Evolutionary conservation across 2,329 filamentous ascomycete species (phyloP).

Genomic region (Penicillium griseofulvum): DNA sequence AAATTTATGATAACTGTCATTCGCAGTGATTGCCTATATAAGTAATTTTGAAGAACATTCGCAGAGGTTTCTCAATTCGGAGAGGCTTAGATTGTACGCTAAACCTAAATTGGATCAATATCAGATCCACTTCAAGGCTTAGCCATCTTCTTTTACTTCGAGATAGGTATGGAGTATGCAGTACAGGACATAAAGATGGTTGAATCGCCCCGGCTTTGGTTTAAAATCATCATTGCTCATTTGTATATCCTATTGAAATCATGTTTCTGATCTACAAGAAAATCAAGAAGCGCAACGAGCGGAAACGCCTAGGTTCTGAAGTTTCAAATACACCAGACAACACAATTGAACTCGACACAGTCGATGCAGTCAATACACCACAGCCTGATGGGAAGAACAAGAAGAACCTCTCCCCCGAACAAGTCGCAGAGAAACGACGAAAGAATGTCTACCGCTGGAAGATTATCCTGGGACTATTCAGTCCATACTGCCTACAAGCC

Average conservation of each 20-base stretch:
- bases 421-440: constrained; percentile 1
- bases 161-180: too few relatives aligned
- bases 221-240: neutral
- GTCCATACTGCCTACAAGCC: constrained; percentile 61
- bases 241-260: neutral
- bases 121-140: neutral
- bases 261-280: neutral
- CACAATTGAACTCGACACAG: neutral
- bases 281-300: neutral
- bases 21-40: neutral
- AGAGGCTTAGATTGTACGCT: neutral
- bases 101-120: neutral
- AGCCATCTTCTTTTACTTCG: neutral
- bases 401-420: neutral
- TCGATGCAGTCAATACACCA: neutral
- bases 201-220: neutral
- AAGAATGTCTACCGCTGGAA: constrained; percentile 55
- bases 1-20: too few relatives aligned
- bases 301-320: neutral
- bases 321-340: neutral
- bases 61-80: neutral
- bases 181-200: neutral
- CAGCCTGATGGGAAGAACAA: neutral
- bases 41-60: neutral
- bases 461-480: constrained; percentile 57